Evolutionary conservation across 441 rosid genomes (phyloP).

Genomic region (Flueggea neowawraea): DNA sequence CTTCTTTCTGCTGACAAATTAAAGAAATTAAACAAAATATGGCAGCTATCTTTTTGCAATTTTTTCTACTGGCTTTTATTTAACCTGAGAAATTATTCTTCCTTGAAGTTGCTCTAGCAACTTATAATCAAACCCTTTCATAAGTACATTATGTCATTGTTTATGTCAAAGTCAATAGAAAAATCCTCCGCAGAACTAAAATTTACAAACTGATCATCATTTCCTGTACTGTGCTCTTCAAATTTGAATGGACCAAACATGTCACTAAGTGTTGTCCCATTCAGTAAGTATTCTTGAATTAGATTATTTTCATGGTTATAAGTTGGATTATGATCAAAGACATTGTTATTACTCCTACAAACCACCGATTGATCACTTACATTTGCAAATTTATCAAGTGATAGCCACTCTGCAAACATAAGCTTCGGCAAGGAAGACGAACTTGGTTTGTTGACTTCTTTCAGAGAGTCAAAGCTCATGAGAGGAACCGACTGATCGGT

Average conservation of each 20-base stretch:
- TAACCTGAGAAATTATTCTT: conserved; percentile 13
- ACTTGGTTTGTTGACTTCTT: conserved; percentile 11
- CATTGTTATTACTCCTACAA: conserved; percentile 10
- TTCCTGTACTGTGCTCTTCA: conserved; percentile 42
- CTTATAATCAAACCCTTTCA: conserved; percentile 11
- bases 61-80: neutral
- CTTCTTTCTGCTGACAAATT: neutral
- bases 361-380: conserved; percentile 9
- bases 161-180: conserved; percentile 29
- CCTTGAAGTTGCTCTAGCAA: conserved; percentile 7
- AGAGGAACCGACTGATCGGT: conserved; percentile 16
- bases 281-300: conserved; percentile 16
- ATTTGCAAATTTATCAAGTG: conserved; percentile 29
- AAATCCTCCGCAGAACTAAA: conserved; percentile 31
- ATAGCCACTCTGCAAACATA: conserved; percentile 80
- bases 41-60: neutral
- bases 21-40: too few species aligned
- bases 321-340: conserved; percentile 17
- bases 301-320: conserved; percentile 18
- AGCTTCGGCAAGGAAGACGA: conserved; percentile 39
- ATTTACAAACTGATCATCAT: conserved; percentile 25
- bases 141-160: conserved; percentile 29
- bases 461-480: conserved; percentile 15
- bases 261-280: conserved; percentile 22
- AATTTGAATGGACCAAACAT: conserved; percentile 44